Evolutionary conservation across 768 basidiomycete genomes (phyloP).

Genomic region (Scleroderma citrinum): DNA sequence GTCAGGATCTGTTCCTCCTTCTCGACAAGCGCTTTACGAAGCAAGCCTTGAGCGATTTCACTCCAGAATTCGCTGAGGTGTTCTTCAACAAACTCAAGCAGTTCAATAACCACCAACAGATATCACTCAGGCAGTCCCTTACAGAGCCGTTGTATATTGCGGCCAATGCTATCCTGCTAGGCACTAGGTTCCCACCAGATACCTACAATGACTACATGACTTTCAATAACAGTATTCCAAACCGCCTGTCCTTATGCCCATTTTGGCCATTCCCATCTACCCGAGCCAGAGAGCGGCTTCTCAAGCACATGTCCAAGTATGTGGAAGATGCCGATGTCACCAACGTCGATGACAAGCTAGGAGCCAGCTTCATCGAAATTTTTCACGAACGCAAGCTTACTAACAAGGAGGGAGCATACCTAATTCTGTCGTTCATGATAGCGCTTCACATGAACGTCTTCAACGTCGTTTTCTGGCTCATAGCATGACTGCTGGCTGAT

Average conservation of each 20-base stretch:
- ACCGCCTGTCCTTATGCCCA: constrained; percentile 12
- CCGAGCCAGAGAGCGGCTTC: constrained; percentile 9
- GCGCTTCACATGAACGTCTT: constrained; percentile 17
- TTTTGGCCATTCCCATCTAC: constrained; percentile 12
- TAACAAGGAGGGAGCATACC: constrained; percentile 11
- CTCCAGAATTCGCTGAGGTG: constrained; percentile 6
- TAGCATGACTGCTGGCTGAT: constrained; percentile 34
- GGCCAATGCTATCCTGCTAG: constrained; percentile 14
- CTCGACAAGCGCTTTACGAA: constrained; percentile 15
- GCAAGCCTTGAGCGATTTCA: constrained; percentile 9
- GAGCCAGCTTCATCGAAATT: constrained; percentile 9
- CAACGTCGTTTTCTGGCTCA: constrained; percentile 15
- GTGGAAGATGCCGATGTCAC: constrained; percentile 8
- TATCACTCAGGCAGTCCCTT: constrained; percentile 14
- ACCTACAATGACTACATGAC: constrained; percentile 18
- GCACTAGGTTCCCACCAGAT: constrained; percentile 12
- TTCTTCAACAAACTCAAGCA: constrained; percentile 11
- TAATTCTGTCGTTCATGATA: constrained; percentile 19
- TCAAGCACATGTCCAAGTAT: constrained; percentile 7
- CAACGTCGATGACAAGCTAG: constrained; percentile 7
- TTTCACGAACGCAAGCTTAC: constrained; percentile 16
- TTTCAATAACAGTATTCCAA: constrained; percentile 15
- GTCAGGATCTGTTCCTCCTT: constrained; percentile 14
- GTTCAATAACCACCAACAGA: background rate
- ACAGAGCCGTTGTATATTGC: constrained; percentile 13